Evolutionary conservation across 129 eudicot species (phyloP), one percentile per base, ranked within the genome.

Genomic region (Escallonia rubra): DNA sequence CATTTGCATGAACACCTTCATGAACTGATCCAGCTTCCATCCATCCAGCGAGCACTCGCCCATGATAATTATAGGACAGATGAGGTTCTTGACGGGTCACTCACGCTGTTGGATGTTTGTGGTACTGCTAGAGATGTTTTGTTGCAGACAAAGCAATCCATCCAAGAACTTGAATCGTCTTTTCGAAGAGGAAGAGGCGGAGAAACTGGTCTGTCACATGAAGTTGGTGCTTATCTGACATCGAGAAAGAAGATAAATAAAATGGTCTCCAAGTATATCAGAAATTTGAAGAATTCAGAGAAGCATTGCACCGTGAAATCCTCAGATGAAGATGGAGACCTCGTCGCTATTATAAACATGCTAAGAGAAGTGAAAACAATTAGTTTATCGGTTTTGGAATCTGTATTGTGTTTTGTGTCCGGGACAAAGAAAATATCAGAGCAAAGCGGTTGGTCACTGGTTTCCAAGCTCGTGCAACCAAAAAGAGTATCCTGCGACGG

Each of bases 31-130:
- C 58, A 52, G 9, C 44, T 46, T 5, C 77, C 72, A 38, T 39
- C 52, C 3, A 15, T 43, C 46, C 69, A 78, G 41, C 60, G 53
- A 66, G 40, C 52, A 2, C 10, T 12, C 38, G 6, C 48, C 71
- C 39, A 5, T 8, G 6, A 59, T 41, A 6, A 59, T 56, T 51
- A n/a, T 62, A 49, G 43, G 41, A 15, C 41, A 48, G 46, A 66
- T 44, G 23, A 70, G 59, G 46, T 49, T 3, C 45, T 70, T n/a
- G 74, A 70, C 9, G 59, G 67, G 47, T 70, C 64, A 10, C 47
- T 70, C 8, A 46, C 59, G 47, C 67, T 70, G 55, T 16, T 70
- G 13, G 74, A 70, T 62, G 51, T 47, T 6, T 70, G 66, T 50
- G 40, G 14, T 40, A 59, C 59, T 4, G 14, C 59, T 47, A 59